A percentile compares a stretch with the other conserved stretches of the same genome.
These are phyloP conservation scores for Apiosordaria backusii DNA, from an alignment of 495 filamentous ascomycete genomes.

Conservation along the genomic window DNA sequence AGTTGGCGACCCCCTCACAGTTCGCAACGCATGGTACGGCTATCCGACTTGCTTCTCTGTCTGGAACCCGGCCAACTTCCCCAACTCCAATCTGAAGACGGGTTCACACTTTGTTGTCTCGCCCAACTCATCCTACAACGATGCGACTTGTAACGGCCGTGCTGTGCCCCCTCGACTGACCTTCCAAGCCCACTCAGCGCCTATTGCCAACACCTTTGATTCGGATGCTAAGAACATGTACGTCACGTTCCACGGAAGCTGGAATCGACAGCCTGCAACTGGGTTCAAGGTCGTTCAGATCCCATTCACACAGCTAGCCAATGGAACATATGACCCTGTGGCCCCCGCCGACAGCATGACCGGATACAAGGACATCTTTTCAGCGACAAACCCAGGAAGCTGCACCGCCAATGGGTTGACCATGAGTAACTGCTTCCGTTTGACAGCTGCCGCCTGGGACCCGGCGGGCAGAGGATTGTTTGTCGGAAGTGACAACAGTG, in stretches of 20 bases:
- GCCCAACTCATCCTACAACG: conserved; percentile 46
- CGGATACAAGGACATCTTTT: conserved; percentile 39
- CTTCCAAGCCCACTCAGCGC: conserved; percentile 58
- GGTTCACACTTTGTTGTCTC: conserved; percentile 50
- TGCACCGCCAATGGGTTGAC: conserved; percentile 42
- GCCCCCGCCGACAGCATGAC: conserved; percentile 35
- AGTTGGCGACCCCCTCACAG: conserved; percentile 38
- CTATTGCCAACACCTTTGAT: conserved; percentile 51
- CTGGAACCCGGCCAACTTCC: conserved; percentile 51
- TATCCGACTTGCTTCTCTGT: conserved; percentile 69
- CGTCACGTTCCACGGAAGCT: conserved; percentile 59
- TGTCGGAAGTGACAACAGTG: conserved; percentile 41
- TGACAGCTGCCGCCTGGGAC: conserved; percentile 37
- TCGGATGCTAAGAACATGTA: conserved; percentile 50
- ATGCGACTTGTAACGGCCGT: conserved; percentile 47
- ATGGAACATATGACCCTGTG: conserved; percentile 39
- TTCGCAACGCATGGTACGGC: conserved; percentile 51
- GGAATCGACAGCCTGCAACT: conserved; percentile 46
- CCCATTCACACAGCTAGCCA: conserved; percentile 32
- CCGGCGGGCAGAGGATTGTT: conserved; percentile 39
- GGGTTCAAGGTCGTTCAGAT: conserved; percentile 42
- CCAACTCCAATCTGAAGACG: conserved; percentile 41
- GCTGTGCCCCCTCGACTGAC: conserved; percentile 45
- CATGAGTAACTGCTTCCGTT: conserved; percentile 36
- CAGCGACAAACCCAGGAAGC: conserved; percentile 30